Base-by-base conservation (phyloP, 1,139 yeast species). In the Candida tropicalis region DNA sequence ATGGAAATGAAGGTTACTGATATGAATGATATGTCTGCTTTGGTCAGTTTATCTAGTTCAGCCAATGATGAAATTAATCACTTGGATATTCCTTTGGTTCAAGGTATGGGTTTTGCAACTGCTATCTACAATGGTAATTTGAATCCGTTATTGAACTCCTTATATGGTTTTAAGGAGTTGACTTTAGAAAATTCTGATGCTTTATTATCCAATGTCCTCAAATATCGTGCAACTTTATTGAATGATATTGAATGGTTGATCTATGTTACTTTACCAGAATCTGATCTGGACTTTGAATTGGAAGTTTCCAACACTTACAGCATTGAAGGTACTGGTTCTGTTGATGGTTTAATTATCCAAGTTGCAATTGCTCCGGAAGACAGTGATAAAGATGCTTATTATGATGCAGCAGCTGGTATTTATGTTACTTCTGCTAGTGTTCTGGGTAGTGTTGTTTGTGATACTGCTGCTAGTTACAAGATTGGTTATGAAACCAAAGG, bases 51-150 rank as follows among this genome's bases (percentile, higher is more conserved):
- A 42, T 61, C 78, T 22, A 66, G 73, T 25, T 29, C 52, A 18
- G 36, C 50, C 11, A 33, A 49, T 35, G 51, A 59, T 17, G 55
- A 51, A 1, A 33, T 59, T 22, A 65, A 70, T 47, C 65, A 67
- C 42, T 32, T 74, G 48, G 66, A 67, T 45, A 54, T 71, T 38
- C 78, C 80, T 5, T 54, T 76, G 45, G 78, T 76, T 18, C 86
- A 82, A 59, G 95, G 95, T 48, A 84, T 84, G 87, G 96, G 95
- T n/a, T 76, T 84, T 51, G 78, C 80, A 10, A 79, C 89, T 33
- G 86, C 80, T 26, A 67, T 81, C 36, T 87, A 86, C 61, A 70
- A 78, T 50, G 84, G 82, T 39, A 64, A 70, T 40, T 66, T 84
- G 59, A 44, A 70, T 38, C 83, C 89, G 4, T 57, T 63, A 24